phyloP scores from a whole-genome alignment of 2,329 filamentous ascomycete species.

The Xylariaceae sp. region DNA sequence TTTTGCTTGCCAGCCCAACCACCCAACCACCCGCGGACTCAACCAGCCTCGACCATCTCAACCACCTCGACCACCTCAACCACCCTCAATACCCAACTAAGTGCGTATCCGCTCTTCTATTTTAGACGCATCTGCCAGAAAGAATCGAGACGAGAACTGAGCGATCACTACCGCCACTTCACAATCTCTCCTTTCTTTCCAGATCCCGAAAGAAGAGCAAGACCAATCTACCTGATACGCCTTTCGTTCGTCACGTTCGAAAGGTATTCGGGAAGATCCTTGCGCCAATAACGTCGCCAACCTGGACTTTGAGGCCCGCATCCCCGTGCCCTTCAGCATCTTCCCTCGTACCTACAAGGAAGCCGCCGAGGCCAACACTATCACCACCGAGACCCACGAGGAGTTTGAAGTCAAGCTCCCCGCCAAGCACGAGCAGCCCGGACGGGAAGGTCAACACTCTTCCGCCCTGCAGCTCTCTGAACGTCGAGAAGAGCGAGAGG shows the following conservation, averaged over 20 bases:
- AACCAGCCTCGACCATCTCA: too few relatives aligned
- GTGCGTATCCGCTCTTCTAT: conserved; percentile 33
- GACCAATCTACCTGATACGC: conserved; percentile 60
- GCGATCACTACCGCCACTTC: conserved; percentile 32
- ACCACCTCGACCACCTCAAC: conserved; percentile 12
- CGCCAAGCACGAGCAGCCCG: conserved; percentile 65
- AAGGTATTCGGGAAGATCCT: conserved; percentile 44
- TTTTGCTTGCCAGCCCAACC: conserved; percentile 20
- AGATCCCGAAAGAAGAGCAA: conserved; percentile 53
- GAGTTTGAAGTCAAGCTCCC: conserved; percentile 79
- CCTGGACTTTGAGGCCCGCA: conserved; percentile 99
- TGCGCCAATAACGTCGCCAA: conserved; percentile 67
- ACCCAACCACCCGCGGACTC: too few relatives aligned
- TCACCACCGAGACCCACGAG: conserved; percentile 71
- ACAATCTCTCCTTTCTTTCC: conserved; percentile 37
- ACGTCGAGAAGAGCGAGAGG: conserved; percentile 55
- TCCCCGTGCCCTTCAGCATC: conserved; percentile 99
- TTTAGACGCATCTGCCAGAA: conserved; percentile 29
- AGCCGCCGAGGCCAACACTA: conserved; percentile 43
- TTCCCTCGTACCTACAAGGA: conserved; percentile 95
- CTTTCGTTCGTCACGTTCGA: conserved; percentile 47
- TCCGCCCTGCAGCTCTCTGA: conserved; percentile 59
- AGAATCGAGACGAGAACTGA: conserved; percentile 35
- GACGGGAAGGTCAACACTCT: conserved; percentile 96
- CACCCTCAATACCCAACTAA: conserved; percentile 27